Evolutionary conservation across 257 asterid species (phyloP).

Genomic region (Vinca minor): DNA sequence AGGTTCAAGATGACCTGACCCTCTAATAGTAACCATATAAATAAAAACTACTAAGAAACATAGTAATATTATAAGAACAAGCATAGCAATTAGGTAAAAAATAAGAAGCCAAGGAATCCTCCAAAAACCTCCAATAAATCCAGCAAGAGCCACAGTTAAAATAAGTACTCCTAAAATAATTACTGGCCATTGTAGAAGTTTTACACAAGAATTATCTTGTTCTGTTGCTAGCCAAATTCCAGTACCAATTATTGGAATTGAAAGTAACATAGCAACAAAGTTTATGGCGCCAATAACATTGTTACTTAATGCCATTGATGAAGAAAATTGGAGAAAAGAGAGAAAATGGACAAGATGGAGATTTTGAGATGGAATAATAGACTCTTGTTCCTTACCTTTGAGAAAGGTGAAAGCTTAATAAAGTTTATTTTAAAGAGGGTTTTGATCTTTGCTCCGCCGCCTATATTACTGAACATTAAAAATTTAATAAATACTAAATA

Average conservation of each 20-base stretch:
- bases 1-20: constrained; percentile 66
- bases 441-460: too few relatives aligned
- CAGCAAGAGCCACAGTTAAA: constrained; percentile 53
- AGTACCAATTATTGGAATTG: constrained; percentile 72
- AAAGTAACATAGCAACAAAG: constrained; percentile 63
- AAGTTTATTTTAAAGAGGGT: constrained; percentile 11
- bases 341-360: constrained; percentile 6
- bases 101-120: constrained; percentile 53
- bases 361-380: constrained; percentile 9
- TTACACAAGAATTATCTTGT: constrained; percentile 68
- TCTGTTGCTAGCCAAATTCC: constrained; percentile 78
- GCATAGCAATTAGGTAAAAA: constrained; percentile 66
- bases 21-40: constrained; percentile 60
- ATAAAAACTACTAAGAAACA: constrained; percentile 57
- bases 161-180: constrained; percentile 57
- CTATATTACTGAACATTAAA: too few relatives aligned
- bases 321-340: not conserved
- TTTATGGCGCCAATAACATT: constrained; percentile 67
- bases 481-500: too few relatives aligned
- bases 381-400: constrained; percentile 21
- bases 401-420: constrained; percentile 20
- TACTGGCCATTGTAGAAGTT: constrained; percentile 73
- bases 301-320: constrained; percentile 57
- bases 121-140: constrained; percentile 79
- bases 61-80: constrained; percentile 51